These are phyloP conservation scores for Fusarium sp. DNA, from an alignment of 2,329 filamentous ascomycete genomes.

Conservation along the genomic window DNA sequence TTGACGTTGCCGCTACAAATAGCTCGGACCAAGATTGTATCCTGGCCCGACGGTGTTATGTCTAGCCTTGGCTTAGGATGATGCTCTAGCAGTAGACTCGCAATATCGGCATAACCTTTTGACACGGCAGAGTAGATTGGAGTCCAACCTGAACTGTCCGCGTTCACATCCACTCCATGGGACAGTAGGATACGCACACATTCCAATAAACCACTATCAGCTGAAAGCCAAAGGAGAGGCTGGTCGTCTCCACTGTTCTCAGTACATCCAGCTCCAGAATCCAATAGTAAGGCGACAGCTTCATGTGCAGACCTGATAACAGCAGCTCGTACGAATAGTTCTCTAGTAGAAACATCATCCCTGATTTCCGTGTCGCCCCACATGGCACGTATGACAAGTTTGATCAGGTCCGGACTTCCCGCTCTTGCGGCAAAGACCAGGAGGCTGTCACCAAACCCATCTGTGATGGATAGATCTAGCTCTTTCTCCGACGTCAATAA, in stretches of 20 bases:
- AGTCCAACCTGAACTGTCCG: not conserved
- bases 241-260: fast-evolving
- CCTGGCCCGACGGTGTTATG: not conserved
- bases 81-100: not conserved
- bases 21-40: not conserved
- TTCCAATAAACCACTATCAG: fast-evolving
- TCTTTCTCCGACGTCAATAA: not conserved
- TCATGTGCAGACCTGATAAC: not conserved
- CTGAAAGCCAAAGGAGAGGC: too few species aligned
- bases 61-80: not conserved
- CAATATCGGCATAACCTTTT: not conserved
- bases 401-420: not conserved
- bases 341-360: too few species aligned
- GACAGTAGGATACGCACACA: too few species aligned
- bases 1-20: not conserved
- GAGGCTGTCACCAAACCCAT: not conserved
- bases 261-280: not conserved
- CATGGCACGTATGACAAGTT: not conserved
- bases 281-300: not conserved
- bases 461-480: not conserved
- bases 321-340: not conserved
- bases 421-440: not conserved
- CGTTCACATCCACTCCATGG: too few species aligned
- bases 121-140: not conserved
- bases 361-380: not conserved